Base-by-base conservation (phyloP, 495 filamentous ascomycete genomes). In the Aspergillus carlsbadensis region DNA sequence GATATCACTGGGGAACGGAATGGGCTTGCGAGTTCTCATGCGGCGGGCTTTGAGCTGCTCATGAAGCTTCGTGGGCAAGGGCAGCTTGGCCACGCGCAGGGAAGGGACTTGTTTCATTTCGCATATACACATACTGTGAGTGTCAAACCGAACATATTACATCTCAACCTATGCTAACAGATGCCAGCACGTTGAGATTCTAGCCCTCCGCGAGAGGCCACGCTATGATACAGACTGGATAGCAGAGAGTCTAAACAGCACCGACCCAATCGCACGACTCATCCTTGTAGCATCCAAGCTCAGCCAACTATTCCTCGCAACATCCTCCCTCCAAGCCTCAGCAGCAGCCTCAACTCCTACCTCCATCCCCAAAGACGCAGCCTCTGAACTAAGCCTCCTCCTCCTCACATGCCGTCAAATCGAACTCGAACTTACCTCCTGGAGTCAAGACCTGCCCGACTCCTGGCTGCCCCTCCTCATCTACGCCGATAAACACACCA, bases 61-160 rank as follows among this genome's bases (percentile, higher is more conserved):
- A 70, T 70, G 63, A 71, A 69, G 50, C 39, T 76, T 24, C 65
- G 74, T 56, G 74, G 72, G 6, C 55, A 67, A 39, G 49, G 59
- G 13, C 71, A 72, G 52, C 33, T 76, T 15, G 61, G 58, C 33
- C 40, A 72, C 52, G 59, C 62, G 20, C 67, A 64, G 24, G 73
- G 75, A 24, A 62, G 72, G n/a, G 71, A 69, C 58, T 59, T 78
- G 58, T 76, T 78, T 35, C 68, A 63, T 24, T 77, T 73, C 63
- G 75, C 72, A 26, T 77, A 70, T 65, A 62, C 68, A 14, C 73
- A 75, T 49, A 72, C 64, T 54, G 75, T 78, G 58, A 41, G 69
- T 64, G 42, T 10, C 36, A 15, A 21, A 40, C 18, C 33, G 8
- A 11, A 15, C 31, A 17, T 56, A 3, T 17, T 5, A 18, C 17